phyloP scores from a whole-genome alignment of 441 rosid genomes.

The Erodium texanum region DNA sequence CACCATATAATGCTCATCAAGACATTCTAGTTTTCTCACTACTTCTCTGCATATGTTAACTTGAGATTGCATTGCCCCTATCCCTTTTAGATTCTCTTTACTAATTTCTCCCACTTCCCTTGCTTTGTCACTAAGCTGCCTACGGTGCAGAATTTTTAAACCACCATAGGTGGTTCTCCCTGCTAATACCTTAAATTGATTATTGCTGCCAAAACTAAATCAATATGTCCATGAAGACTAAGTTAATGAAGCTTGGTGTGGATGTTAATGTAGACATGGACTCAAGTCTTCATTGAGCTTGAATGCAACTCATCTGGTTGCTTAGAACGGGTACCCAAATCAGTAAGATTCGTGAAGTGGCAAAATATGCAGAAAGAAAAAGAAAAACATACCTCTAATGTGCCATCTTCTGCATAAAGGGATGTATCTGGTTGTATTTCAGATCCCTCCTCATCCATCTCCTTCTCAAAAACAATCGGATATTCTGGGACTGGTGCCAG shows the following conservation, averaged over 20 bases:
- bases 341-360: background rate
- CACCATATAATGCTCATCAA: background rate
- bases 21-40: conserved; percentile 1
- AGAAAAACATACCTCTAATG: conserved; percentile 46
- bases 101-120: background rate
- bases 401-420: conserved; percentile 65
- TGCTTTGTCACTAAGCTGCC: background rate
- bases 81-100: background rate
- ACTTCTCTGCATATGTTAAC: background rate
- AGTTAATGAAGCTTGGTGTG: background rate
- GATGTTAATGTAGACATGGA: background rate
- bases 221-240: background rate
- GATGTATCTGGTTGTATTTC: conserved; percentile 35
- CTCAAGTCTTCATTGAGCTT: background rate
- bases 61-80: background rate
- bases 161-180: background rate
- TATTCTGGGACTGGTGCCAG: conserved; percentile 54
- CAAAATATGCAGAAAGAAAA: background rate
- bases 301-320: conserved; percentile 1
- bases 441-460: conserved; percentile 32
- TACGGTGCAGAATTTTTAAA: background rate
- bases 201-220: background rate
- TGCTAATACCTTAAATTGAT: background rate
- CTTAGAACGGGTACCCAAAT: background rate
- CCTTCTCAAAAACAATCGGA: conserved; percentile 43